phyloP scores from a whole-genome alignment of 2,329 filamentous ascomycete genomes.

The Fusarium verrucosum region DNA sequence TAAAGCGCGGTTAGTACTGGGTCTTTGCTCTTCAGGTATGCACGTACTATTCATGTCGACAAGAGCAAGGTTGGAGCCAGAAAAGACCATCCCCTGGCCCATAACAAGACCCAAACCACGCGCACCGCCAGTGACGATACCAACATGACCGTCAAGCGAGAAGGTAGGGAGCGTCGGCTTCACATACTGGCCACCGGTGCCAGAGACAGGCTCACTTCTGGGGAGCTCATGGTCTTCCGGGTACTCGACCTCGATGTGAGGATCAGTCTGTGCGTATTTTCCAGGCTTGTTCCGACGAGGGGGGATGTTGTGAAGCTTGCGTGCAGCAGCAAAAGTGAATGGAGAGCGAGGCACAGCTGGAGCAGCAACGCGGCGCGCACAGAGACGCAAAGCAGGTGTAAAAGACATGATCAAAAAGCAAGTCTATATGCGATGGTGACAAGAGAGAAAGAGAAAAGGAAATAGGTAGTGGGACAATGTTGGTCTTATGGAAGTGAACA shows the following conservation, averaged over 20 bases:
- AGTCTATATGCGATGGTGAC: not conserved
- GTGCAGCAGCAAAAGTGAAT: conserved; percentile 38
- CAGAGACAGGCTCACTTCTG: conserved; percentile 73
- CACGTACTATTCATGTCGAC: conserved; percentile 89
- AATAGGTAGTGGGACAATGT: not conserved
- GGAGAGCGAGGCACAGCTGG: conserved; percentile 37
- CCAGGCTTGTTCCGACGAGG: conserved; percentile 61
- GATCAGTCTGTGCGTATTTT: conserved; percentile 80
- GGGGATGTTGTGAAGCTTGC: conserved; percentile 47
- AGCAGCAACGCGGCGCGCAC: conserved; percentile 40
- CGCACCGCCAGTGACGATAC: conserved; percentile 89
- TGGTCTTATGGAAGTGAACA: conserved; percentile 20
- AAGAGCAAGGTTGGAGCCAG: conserved; percentile 88
- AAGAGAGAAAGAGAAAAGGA: not conserved
- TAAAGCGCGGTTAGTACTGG: conserved; percentile 49
- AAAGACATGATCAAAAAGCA: conserved; percentile 30
- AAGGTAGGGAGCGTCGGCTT: conserved; percentile 87
- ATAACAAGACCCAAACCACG: conserved; percentile 90
- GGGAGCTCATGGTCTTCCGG: conserved; percentile 79
- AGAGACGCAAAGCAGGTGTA: conserved; percentile 44
- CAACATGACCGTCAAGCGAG: conserved; percentile 84
- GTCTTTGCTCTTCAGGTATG: not conserved
- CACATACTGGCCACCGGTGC: conserved; percentile 81
- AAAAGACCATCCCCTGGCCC: conserved; percentile 89
- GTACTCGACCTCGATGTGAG: conserved; percentile 80